phyloP scores from a whole-genome alignment of 352 stramenopile genomes.

The Globisporangium viniferum region DNA sequence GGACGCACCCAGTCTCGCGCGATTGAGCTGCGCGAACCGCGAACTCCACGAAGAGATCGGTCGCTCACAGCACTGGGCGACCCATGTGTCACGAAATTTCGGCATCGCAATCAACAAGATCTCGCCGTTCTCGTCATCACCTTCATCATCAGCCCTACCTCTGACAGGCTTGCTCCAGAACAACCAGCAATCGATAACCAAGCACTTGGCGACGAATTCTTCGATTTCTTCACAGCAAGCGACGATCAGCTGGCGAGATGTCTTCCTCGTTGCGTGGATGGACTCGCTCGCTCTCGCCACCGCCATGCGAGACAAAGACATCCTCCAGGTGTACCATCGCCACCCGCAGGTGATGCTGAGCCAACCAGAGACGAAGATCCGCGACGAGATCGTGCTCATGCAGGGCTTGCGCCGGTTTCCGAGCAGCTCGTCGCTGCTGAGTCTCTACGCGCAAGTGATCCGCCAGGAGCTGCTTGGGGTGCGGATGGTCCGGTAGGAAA shows the following conservation, averaged over 20 bases:
- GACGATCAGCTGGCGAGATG: slow-evolving; percentile 35
- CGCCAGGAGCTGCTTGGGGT: slow-evolving; percentile 31
- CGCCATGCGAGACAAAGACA: slow-evolving; percentile 27
- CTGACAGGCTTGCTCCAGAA: background rate
- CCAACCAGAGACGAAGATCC: slow-evolving; percentile 32
- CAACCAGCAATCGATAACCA: background rate
- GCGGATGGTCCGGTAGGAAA: slow-evolving; percentile 11
- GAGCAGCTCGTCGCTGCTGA: slow-evolving; percentile 37
- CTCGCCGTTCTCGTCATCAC: background rate
- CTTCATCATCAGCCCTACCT: background rate
- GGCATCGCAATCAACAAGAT: slow-evolving; percentile 32
- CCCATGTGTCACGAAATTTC: slow-evolving; percentile 39
- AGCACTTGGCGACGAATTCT: background rate
- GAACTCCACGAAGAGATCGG: slow-evolving; percentile 31
- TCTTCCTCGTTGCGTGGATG: slow-evolving; percentile 41
- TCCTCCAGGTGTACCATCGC: slow-evolving; percentile 34
- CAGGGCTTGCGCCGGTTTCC: slow-evolving; percentile 49
- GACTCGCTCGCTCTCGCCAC: slow-evolving; percentile 28
- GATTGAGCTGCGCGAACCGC: slow-evolving; percentile 33
- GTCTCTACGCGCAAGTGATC: slow-evolving; percentile 51
- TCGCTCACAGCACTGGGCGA: slow-evolving; percentile 35
- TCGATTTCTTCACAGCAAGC: background rate
- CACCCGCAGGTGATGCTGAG: slow-evolving; percentile 28
- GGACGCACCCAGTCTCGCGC: slow-evolving; percentile 32
- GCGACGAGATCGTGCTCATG: slow-evolving; percentile 64